Base-by-base conservation (phyloP, 495 filamentous ascomycete genomes). In the Letharia lupina region DNA sequence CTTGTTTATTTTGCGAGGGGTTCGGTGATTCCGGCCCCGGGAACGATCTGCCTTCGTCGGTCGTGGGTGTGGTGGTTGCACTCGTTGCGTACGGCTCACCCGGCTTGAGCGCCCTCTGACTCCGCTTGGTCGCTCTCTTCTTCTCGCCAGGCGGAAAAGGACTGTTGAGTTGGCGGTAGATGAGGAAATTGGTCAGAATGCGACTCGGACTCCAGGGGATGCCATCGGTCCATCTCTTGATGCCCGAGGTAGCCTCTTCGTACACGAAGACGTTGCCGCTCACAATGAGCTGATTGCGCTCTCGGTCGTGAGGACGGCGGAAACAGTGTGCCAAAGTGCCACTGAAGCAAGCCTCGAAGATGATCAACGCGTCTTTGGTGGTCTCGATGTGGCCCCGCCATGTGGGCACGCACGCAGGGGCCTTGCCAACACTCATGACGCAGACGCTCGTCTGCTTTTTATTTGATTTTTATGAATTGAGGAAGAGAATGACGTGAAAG, bases 191-290 rank as follows among this genome's bases (percentile, higher is more conserved):
- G 54, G 87, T 88, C 56, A 94, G 77, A 44, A 96, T 93, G 20
- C 93, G 87, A 73, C 91, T 95, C 0, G 93, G 91, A 70, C 89
- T 93, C 93, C 93, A 96, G 23, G 85, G 85, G 16, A 90, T 82
- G 4, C 91, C 91, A 73, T 97, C 93, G 0, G 93, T 96, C 93
- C 93, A 96, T 50, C 93, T 83, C 77, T 93, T 95, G 75, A 96
- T 95, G 3, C 89, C 90, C 1, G 91, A 93, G 1, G 89, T 86
- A 64, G 89, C 85, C 72, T 96, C 91, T 72, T 94, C 90, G 75
- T 96, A 96, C 68, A 96, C 89, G 74, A 96, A 93, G 15, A 96
- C 83, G 63, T 87, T 87, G 33, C 93, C 93, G 71, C 90, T 95
- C 65, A 80, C 83, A 70, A 96, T 93, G 50, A 93, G 79, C 20